Conservation (phyloP, 768 basidiomycete genomes). For the Pseudohyphozyma bogoriensis region DNA sequence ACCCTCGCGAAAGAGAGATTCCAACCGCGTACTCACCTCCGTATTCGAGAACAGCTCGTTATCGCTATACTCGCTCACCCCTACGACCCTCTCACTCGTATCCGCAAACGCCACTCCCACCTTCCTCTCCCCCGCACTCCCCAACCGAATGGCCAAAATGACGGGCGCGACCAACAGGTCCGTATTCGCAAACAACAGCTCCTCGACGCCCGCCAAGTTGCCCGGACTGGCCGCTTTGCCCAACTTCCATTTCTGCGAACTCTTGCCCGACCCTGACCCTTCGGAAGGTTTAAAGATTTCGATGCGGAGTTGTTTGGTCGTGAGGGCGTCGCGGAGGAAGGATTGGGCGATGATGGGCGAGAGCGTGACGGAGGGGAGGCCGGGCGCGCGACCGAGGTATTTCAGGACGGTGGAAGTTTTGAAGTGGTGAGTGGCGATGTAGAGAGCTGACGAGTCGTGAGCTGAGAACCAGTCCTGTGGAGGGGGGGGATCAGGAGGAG, state of each 20-base stretch:
- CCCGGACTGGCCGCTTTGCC: constrained; percentile 78
- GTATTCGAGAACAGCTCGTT: constrained; percentile 92
- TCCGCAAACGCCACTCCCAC: constrained; percentile 89
- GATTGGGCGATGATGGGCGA: constrained; percentile 64
- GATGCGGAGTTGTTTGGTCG: constrained; percentile 75
- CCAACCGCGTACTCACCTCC: constrained; percentile 52
- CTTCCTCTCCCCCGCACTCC: constrained; percentile 53
- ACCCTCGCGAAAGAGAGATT: no score
- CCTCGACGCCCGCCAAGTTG: constrained; percentile 60
- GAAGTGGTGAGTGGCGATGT: constrained; percentile 52
- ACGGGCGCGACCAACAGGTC: constrained; percentile 77
- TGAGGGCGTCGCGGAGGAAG: constrained; percentile 79
- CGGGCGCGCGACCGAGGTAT: constrained; percentile 53
- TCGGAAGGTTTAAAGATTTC: no score
- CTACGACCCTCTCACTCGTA: constrained; percentile 70
- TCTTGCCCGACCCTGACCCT: constrained; percentile 69
- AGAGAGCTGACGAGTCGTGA: constrained; percentile 80
- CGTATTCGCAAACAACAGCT: constrained; percentile 68
- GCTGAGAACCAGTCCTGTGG: constrained; percentile 70
- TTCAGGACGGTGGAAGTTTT: constrained; percentile 83
- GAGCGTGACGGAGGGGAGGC: constrained; percentile 61
- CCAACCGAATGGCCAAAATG: constrained; percentile 76
- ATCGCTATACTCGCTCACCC: constrained; percentile 83
- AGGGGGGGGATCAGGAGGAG: neutral
- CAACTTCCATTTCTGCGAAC: constrained; percentile 59